Conservation (phyloP, 2,329 filamentous ascomycete genomes). For the Pseudogymnoascus sp. region DNA sequence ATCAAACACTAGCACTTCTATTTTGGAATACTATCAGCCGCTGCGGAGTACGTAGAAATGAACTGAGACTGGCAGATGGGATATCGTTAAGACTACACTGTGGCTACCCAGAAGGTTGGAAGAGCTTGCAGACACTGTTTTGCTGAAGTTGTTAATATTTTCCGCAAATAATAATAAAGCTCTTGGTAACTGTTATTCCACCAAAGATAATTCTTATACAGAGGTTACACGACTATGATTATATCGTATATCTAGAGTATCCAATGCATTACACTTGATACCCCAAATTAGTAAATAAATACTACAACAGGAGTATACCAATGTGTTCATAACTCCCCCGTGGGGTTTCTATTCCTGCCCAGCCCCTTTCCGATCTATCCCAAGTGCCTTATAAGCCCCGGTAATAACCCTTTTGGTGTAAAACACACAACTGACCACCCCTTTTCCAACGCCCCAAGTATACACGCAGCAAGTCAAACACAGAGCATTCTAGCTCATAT, state of each 20-base stretch:
- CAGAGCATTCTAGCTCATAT: neutral
- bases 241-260: neutral
- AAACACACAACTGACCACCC: neutral
- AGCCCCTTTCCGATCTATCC: neutral
- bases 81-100: too few species aligned
- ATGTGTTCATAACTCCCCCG: neutral
- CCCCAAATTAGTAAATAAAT: neutral
- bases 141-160: neutral
- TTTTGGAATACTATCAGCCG: neutral
- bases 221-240: neutral
- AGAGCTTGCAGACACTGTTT: neutral
- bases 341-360: neutral
- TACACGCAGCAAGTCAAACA: neutral
- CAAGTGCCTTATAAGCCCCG: neutral
- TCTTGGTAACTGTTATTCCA: too few species aligned
- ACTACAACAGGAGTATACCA: neutral
- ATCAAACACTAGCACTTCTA: neutral
- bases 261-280: neutral
- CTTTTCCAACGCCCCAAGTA: constrained; percentile 1
- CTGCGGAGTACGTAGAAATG: neutral
- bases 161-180: too few species aligned
- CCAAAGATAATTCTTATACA: neutral
- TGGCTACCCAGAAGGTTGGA: neutral
- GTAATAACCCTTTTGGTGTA: neutral
- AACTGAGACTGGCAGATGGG: neutral